Evolutionary conservation across 495 filamentous ascomycete species (phyloP).

Genomic region (Tirmania nivea): DNA sequence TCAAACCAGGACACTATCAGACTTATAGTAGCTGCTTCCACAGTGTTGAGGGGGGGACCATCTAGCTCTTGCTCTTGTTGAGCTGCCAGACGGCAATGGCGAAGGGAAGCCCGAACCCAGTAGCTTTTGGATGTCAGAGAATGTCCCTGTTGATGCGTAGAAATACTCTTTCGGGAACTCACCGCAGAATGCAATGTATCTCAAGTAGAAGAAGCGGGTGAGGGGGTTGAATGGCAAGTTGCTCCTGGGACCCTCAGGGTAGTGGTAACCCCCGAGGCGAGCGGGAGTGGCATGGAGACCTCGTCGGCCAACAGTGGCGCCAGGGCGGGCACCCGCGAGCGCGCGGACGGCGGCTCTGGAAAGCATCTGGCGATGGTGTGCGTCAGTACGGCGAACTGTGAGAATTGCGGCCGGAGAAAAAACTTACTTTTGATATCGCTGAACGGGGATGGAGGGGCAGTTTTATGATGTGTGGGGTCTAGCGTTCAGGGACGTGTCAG

Average conservation of each 20-base stretch:
- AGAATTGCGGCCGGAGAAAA: not conserved
- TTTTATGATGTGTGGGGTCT: too few relatives aligned
- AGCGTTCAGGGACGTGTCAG: too few relatives aligned
- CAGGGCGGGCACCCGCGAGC: conserved; percentile 33
- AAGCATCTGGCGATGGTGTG: conserved; percentile 45
- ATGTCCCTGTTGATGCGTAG: not conserved
- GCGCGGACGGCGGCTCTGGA: conserved; percentile 53
- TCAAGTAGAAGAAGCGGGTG: conserved; percentile 57
- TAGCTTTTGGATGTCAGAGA: conserved; percentile 23
- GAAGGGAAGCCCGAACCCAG: conserved; percentile 64
- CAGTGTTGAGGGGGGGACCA: not conserved
- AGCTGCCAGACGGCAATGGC: conserved; percentile 38
- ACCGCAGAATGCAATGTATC: conserved; percentile 70
- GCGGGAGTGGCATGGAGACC: conserved; percentile 80
- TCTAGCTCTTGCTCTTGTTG: conserved; percentile 13
- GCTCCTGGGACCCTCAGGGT: conserved; percentile 82
- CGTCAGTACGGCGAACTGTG: conserved; percentile 2
- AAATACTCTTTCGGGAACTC: conserved; percentile 14
- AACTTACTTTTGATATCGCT: not conserved
- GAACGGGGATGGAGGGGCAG: too few relatives aligned
- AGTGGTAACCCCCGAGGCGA: conserved; percentile 83
- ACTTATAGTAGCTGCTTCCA: too few relatives aligned
- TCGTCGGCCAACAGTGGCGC: conserved; percentile 56
- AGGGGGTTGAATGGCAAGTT: conserved; percentile 94
- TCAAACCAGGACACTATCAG: too few relatives aligned